Evolutionary conservation across 768 basidiomycete genomes (phyloP).

Genomic region (Macrolepiota albuminosa): DNA sequence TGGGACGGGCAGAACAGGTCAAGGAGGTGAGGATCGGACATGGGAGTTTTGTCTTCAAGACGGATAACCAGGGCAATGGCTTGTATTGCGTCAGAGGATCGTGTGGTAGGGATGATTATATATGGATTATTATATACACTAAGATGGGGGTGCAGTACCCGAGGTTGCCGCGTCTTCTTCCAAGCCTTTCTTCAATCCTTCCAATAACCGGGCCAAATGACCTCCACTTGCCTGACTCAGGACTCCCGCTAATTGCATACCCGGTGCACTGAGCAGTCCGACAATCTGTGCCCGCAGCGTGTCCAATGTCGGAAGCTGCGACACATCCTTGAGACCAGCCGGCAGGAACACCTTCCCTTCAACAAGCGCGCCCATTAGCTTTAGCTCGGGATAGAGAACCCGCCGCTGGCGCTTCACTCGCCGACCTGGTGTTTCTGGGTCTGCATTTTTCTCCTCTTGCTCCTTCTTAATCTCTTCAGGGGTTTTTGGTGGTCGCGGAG

Average conservation of each 20-base stretch:
- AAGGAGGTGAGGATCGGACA: constrained; percentile 75
- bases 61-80: neutral
- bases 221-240: constrained; percentile 68
- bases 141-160: constrained; percentile 12
- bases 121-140: constrained; percentile 3
- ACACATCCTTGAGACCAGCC: constrained; percentile 54
- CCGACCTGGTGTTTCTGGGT: constrained; percentile 66
- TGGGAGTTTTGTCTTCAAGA: constrained; percentile 77
- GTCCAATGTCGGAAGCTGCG: constrained; percentile 73
- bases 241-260: constrained; percentile 66
- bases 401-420: constrained; percentile 57
- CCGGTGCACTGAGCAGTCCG: constrained; percentile 75
- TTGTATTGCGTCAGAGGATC: neutral
- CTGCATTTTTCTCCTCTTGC: constrained; percentile 52
- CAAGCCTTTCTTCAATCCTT: constrained; percentile 58
- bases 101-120: neutral
- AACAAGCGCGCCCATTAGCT: constrained; percentile 72
- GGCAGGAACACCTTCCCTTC: constrained; percentile 69
- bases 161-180: constrained; percentile 20
- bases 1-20: constrained; percentile 61
- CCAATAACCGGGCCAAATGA: constrained; percentile 63
- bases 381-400: constrained; percentile 58
- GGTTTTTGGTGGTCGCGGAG: constrained; percentile 50
- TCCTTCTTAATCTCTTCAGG: constrained; percentile 45
- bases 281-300: constrained; percentile 79